phyloP scores from a whole-genome alignment of 2,329 filamentous ascomycete genomes.

The Pseudogymnoascus sp. region DNA sequence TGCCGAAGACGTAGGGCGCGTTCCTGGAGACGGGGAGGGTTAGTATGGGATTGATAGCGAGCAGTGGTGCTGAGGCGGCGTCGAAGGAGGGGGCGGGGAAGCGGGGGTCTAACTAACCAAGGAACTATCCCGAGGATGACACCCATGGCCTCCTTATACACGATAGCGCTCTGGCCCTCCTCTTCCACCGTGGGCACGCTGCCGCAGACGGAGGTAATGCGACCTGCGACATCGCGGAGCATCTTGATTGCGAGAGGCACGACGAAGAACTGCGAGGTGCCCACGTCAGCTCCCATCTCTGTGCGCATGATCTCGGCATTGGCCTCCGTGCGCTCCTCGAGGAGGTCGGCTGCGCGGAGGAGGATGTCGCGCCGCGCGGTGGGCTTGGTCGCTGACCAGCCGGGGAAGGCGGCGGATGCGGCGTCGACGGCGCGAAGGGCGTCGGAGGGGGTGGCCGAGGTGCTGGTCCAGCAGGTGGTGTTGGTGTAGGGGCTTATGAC shows the following conservation, averaged over 20 bases:
- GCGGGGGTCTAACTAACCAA: slow-evolving; percentile 46
- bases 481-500: slow-evolving; percentile 46
- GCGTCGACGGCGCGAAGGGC: slow-evolving; percentile 47
- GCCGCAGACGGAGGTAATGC: slow-evolving; percentile 12
- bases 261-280: slow-evolving; percentile 34
- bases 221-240: slow-evolving; percentile 12
- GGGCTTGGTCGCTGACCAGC: slow-evolving; percentile 52
- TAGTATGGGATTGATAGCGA: slow-evolving; percentile 42
- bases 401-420: slow-evolving; percentile 50
- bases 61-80: slow-evolving; percentile 38
- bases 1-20: slow-evolving; percentile 42
- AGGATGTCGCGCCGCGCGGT: slow-evolving; percentile 48
- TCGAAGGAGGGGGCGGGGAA: not conserved
- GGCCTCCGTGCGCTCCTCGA: slow-evolving; percentile 46
- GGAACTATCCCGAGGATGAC: slow-evolving; percentile 57
- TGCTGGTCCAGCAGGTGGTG: slow-evolving; percentile 40
- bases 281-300: slow-evolving; percentile 43
- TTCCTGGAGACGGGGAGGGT: slow-evolving; percentile 32
- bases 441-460: slow-evolving; percentile 45
- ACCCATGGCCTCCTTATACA: slow-evolving; percentile 47
- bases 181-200: slow-evolving; percentile 10
- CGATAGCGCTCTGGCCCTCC: slow-evolving; percentile 7
- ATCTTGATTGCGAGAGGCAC: slow-evolving; percentile 31
- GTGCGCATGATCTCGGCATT: slow-evolving; percentile 44
- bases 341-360: slow-evolving; percentile 47